Evolutionary conservation across 2,329 filamentous ascomycete species (phyloP), one percentile per base, ranked within the genome.

Genomic region (Ascochyta rabiei): DNA sequence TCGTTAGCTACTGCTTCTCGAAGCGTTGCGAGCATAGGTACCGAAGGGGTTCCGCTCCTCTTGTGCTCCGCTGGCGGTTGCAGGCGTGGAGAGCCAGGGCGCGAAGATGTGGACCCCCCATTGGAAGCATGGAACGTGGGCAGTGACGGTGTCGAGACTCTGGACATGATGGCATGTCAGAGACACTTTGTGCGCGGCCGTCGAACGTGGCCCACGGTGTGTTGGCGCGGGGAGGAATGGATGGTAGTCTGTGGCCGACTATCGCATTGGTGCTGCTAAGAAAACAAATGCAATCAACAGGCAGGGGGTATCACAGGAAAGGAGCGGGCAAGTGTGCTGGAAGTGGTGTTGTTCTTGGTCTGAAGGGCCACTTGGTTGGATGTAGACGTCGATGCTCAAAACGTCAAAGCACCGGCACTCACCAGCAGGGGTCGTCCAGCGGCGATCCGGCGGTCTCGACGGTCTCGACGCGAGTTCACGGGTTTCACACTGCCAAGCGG

Each of bases 151-250:
- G 83, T 83, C 63, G 80, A 79, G 70, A 82, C 80, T 77, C 80
- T 83, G 77, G 84, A 86, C 85, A 88, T 88, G 71, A 76, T 85
- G 78, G 81, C 80, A 82, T 80, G 73, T 76, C 58, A 61, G 59
- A 52, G 62, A 62, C 62, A 62, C 62, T 60, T 58, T 52, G 61
- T 66, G 64, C 60, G 69, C 63, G 58, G 66, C 67, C 57, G 52
- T 69, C 60, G 56, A 68, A 71, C 63, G 66, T 71, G 70, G 67
- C 66, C 67, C 64, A 18, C 39, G 6, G 35, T 39, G 49, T 60
- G 49, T 30, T 55, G 58, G 59, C 55, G 59, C 44, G 41, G 58
- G 43, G 39, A 56, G 38, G 18, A 49, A 49, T 51, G 21, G 42
- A 33, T 38, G 43, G 35, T 18, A 37, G 28, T 40, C 35, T 23